A percentile compares a stretch with the other conserved stretches of the same genome.
Conservation (phyloP, 2,329 filamentous ascomycete species). For the Periconia macrospinosa region DNA sequence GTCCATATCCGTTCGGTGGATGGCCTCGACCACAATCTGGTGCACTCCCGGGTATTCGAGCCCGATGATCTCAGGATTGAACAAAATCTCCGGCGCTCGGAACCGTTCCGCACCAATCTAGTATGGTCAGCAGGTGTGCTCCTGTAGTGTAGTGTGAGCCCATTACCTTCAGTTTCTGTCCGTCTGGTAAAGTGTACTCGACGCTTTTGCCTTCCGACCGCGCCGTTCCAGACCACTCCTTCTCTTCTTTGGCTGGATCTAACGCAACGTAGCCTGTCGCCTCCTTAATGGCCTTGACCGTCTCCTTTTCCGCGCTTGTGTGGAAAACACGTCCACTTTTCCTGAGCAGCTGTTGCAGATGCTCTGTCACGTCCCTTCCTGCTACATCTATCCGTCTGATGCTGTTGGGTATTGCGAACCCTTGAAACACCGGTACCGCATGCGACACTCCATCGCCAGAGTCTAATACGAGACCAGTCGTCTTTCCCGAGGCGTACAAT, state of each 20-base stretch:
- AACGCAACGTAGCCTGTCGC: constrained; percentile 87
- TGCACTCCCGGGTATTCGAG: constrained; percentile 96
- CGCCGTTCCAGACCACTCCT: constrained; percentile 81
- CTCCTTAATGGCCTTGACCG: constrained; percentile 97
- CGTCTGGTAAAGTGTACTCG: constrained; percentile 90
- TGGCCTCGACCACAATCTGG: constrained; percentile 96
- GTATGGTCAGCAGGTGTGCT: constrained; percentile 21
- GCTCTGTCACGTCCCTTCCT: constrained; percentile 92
- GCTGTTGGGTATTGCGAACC: constrained; percentile 93
- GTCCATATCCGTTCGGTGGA: constrained; percentile 93
- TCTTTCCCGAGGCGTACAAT: constrained; percentile 91
- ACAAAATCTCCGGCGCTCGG: constrained; percentile 93
- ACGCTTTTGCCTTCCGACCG: constrained; percentile 78
- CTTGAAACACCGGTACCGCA: constrained; percentile 95
- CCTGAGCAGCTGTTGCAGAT: constrained; percentile 85
- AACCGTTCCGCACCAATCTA: constrained; percentile 92
- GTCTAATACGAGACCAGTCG: constrained; percentile 93
- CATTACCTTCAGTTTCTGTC: constrained; percentile 83
- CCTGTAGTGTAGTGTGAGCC: constrained; percentile 6
- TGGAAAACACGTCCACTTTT: constrained; percentile 95
- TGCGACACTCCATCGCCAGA: constrained; percentile 96
- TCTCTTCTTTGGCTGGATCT: constrained; percentile 92
- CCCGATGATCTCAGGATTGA: constrained; percentile 95
- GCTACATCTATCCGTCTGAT: constrained; percentile 96
- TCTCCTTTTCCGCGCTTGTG: constrained; percentile 98